Conservation (phyloP, 495 filamentous ascomycete genomes). For the Umbilicaria muhlenbergii region DNA sequence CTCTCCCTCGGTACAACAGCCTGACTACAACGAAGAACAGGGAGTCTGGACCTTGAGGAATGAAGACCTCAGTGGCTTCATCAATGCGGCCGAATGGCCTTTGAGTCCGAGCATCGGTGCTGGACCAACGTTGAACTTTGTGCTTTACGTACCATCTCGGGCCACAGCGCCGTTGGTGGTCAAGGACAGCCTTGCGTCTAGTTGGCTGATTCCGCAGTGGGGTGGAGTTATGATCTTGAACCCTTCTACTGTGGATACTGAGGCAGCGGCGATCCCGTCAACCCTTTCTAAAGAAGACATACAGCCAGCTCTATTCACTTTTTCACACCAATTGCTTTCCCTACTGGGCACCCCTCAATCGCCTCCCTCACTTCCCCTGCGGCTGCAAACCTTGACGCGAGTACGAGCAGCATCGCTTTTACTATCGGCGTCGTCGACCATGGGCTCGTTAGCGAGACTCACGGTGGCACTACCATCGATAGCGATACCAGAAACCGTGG, state of each 20-base stretch:
- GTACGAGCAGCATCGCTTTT: conserved; percentile 76
- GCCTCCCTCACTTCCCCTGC: conserved; percentile 64
- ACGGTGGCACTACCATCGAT: conserved; percentile 77
- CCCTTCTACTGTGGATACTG: conserved; percentile 20
- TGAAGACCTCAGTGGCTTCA: conserved; percentile 82
- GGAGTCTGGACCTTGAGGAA: conserved; percentile 56
- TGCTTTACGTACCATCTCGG: conserved; percentile 63
- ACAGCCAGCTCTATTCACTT: conserved; percentile 67
- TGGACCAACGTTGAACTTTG: conserved; percentile 89
- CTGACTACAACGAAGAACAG: conserved; percentile 33
- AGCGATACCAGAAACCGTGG: conserved; percentile 74
- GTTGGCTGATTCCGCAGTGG: conserved; percentile 95
- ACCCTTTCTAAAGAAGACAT: conserved; percentile 44
- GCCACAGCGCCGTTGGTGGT: conserved; percentile 47
- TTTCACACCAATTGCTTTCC: conserved; percentile 81
- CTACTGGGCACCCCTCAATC: conserved; percentile 75
- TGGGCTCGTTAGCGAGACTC: conserved; percentile 81
- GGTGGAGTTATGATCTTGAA: conserved; percentile 79
- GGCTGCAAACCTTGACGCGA: conserved; percentile 68
- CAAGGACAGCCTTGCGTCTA: conserved; percentile 57
- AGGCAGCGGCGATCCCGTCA: conserved; percentile 5
- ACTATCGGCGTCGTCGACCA: conserved; percentile 78
- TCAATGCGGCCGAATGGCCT: conserved; percentile 97
- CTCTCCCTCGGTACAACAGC: conserved; percentile 51
- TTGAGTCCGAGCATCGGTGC: conserved; percentile 84